Conservation (phyloP, 1,139 yeast species). For the Pneumocystis murina region DNA sequence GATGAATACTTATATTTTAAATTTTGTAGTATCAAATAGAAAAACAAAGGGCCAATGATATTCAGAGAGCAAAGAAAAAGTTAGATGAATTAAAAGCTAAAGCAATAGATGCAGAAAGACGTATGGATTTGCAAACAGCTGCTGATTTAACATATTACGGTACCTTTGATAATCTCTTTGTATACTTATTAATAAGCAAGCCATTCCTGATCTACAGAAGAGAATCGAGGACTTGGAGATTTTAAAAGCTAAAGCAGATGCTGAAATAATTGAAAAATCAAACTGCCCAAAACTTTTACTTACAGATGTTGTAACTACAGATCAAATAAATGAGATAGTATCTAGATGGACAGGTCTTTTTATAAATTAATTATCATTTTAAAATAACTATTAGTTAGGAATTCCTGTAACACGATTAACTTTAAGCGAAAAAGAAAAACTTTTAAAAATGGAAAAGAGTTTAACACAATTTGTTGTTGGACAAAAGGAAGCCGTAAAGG, state of each 20-base stretch:
- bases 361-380: not conserved
- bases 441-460: constrained; percentile 85
- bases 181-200: not conserved
- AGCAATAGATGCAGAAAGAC: constrained; percentile 93
- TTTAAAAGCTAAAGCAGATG: constrained; percentile 51
- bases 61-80: constrained; percentile 76
- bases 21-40: constrained; percentile 53
- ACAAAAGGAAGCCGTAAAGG: constrained; percentile 88
- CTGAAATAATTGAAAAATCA: constrained; percentile 21
- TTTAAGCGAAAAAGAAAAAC: constrained; percentile 85
- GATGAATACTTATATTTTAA: not conserved
- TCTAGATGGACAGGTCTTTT: constrained; percentile 73
- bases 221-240: constrained; percentile 63
- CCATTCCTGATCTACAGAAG: constrained; percentile 31
- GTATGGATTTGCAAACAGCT: constrained; percentile 84
- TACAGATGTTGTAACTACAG: constrained; percentile 81
- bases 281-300: constrained; percentile 39
- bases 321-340: constrained; percentile 91
- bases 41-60: constrained; percentile 79
- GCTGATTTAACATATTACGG: constrained; percentile 94
- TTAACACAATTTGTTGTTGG: constrained; percentile 80
- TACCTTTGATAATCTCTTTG: constrained; percentile 50
- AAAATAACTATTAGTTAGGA: not conserved
- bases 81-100: constrained; percentile 83
- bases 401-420: constrained; percentile 95